These are phyloP conservation scores for Sporormia fimetaria DNA, from an alignment of 495 filamentous ascomycete species.

Conservation along the genomic window DNA sequence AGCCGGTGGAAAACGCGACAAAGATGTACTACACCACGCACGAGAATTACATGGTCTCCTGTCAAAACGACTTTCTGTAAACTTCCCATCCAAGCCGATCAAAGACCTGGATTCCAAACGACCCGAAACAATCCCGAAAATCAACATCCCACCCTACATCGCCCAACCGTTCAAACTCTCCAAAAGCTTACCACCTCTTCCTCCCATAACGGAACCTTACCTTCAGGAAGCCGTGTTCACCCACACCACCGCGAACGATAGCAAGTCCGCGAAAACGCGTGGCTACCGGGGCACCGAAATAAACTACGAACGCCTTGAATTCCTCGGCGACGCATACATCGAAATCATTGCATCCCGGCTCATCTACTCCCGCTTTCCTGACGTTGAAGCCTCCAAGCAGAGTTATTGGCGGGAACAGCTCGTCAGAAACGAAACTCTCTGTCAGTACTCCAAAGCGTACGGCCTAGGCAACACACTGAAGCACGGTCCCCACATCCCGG, in stretches of 20 bases:
- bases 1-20: neutral
- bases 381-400: constrained; percentile 22
- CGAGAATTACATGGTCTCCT: constrained; percentile 6
- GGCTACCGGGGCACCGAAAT: neutral
- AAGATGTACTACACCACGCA: constrained; percentile 14
- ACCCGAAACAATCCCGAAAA: neutral
- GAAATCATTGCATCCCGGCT: constrained; percentile 29
- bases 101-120: constrained; percentile 9
- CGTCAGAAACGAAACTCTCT: constrained; percentile 67
- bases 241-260: constrained; percentile 33
- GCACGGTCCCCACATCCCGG: constrained; percentile 37
- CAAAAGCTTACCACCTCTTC: constrained; percentile 41
- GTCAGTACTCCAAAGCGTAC: constrained; percentile 52
- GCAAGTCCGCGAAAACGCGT: neutral
- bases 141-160: constrained; percentile 10
- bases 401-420: constrained; percentile 28
- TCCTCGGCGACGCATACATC: constrained; percentile 35
- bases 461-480: constrained; percentile 51
- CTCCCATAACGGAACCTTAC: constrained; percentile 43
- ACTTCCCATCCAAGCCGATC: neutral
- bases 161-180: neutral
- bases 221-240: constrained; percentile 57
- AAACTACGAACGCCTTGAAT: constrained; percentile 32
- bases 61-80: neutral
- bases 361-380: constrained; percentile 28